These are phyloP conservation scores for Vitis hybrid DNA, from an alignment of 177 flowering plant species.

Conservation along the genomic window DNA sequence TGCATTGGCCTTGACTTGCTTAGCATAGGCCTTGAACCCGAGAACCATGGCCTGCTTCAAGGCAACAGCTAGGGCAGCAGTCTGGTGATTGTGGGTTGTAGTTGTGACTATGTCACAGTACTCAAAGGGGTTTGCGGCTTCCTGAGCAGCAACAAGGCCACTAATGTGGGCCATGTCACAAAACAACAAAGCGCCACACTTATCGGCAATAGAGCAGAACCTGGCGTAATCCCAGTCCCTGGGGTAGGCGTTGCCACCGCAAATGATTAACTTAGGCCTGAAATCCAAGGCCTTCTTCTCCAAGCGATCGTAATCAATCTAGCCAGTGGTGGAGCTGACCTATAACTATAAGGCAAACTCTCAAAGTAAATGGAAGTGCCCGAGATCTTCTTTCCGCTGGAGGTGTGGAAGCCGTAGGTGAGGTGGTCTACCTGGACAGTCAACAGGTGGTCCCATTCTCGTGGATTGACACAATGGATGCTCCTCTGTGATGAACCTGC, in stretches of 20 bases:
- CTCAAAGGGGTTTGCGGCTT: slow-evolving; percentile 93
- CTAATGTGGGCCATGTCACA: slow-evolving; percentile 99
- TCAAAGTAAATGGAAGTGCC: slow-evolving; percentile 75
- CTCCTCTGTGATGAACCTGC: too few species aligned
- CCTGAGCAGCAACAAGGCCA: slow-evolving; percentile 99
- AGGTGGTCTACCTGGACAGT: slow-evolving; percentile 43
- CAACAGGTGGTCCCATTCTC: too few species aligned
- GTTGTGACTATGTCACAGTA: slow-evolving; percentile 91
- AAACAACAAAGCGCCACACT: slow-evolving; percentile 86
- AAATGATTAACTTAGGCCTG: slow-evolving; percentile 79
- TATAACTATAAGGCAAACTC: slow-evolving; percentile 81
- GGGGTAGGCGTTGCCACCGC: slow-evolving; percentile 97
- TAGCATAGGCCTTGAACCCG: slow-evolving; percentile 88
- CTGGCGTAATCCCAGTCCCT: slow-evolving; percentile 92
- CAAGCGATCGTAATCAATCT: slow-evolving; percentile 79
- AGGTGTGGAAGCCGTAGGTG: slow-evolving; percentile 87
- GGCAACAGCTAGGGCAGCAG: slow-evolving; percentile 90
- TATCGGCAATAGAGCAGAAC: slow-evolving; percentile 78
- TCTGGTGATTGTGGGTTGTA: slow-evolving; percentile 96
- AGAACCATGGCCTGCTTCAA: slow-evolving; percentile 74
- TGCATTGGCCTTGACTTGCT: slow-evolving; percentile 94
- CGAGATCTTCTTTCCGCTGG: slow-evolving; percentile 92
- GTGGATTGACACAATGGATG: too few species aligned
- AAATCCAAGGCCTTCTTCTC: slow-evolving; percentile 99
- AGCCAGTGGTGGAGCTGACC: slow-evolving; percentile 76